Evolutionary conservation across 352 stramenopile species (phyloP).

Genomic region (Phytophthora chlamydospora): DNA sequence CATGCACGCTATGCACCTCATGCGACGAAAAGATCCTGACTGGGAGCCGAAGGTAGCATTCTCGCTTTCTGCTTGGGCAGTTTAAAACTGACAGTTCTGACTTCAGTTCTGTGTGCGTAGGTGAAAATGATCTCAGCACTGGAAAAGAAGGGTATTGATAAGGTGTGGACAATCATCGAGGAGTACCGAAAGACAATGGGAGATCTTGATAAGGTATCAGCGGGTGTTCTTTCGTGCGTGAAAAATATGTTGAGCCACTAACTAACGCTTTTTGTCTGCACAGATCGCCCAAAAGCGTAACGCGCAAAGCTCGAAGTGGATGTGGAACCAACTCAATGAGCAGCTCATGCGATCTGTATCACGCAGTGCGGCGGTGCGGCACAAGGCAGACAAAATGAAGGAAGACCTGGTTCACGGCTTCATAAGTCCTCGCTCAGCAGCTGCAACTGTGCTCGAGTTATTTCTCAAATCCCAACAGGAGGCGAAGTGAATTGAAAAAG

Average conservation of each 20-base stretch:
- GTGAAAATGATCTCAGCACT: slow-evolving; percentile 77
- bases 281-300: slow-evolving; percentile 76
- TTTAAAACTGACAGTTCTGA: slow-evolving; percentile 1
- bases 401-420: slow-evolving; percentile 68
- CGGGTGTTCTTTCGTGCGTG: neutral
- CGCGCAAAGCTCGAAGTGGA: slow-evolving; percentile 78
- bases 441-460: slow-evolving; percentile 60
- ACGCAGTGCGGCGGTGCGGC: slow-evolving; percentile 45
- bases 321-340: slow-evolving; percentile 83
- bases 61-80: neutral
- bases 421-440: slow-evolving; percentile 69
- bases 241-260: neutral
- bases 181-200: slow-evolving; percentile 69
- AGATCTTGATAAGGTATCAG: slow-evolving; percentile 53
- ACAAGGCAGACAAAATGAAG: slow-evolving; percentile 62
- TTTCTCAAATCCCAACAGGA: slow-evolving; percentile 61
- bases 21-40: slow-evolving; percentile 81
- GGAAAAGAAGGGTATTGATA: slow-evolving; percentile 73
- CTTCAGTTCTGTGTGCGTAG: slow-evolving; percentile 19
- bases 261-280: neutral
- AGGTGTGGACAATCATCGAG: slow-evolving; percentile 70
- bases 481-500: slow-evolving; percentile 16
- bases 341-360: slow-evolving; percentile 75
- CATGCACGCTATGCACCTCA: slow-evolving; percentile 83
- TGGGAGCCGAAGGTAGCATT: slow-evolving; percentile 71